Base-by-base conservation (phyloP, 192 early-diverging fungal species). In the Gryganskiella cystojenkinii region DNA sequence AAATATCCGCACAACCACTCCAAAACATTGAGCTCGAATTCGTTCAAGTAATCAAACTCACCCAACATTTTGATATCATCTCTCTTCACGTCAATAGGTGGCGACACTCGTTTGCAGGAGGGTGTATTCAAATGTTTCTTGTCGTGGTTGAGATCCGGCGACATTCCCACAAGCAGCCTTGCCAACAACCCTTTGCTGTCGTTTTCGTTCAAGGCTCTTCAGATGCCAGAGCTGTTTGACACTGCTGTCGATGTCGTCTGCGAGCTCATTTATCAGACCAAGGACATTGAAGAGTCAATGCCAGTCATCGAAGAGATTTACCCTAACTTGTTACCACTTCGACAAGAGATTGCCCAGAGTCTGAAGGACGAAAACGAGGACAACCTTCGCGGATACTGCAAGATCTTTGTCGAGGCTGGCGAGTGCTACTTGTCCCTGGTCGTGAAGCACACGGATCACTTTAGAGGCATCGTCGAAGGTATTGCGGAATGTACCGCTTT, bases 331-430 rank as follows among this genome's bases (percentile, higher is more conserved):
- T 70, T 69, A 43, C 86, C 74, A 56, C 80, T 88, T 64, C 85
- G 82, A 30, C 63, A 55, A 30, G 59, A 60, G 54, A 81, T 81
- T 55, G 82, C 37, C 53, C 62, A 81, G 71, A 81, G 80, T 4
- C 76, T 86, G 20, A 79, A 80, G n/a, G 85, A 88, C 4, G 93
- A 96, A 28, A 95, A 96, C 71, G 86, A 87, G 20, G 96, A 96
- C 51, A 84, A 85, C 34, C 81, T 95, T 34, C 89, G 95, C 33
- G 95, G 90, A 7, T 89, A 92, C 57, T 95, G 94, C 71, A 88
- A 92, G 10, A 92, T 99, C 25, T 95, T 95, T 79, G 88, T 93
- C 3, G 91, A 95, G 67, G 96, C 96, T 2, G 95, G 94, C 46
- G 95, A 98, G 75, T 88, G 93, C 24, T 98, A 93, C 81, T 63